These are phyloP conservation scores for Halophytophthora batemanensis DNA, from an alignment of 352 stramenopile genomes.

Conservation along the genomic window DNA sequence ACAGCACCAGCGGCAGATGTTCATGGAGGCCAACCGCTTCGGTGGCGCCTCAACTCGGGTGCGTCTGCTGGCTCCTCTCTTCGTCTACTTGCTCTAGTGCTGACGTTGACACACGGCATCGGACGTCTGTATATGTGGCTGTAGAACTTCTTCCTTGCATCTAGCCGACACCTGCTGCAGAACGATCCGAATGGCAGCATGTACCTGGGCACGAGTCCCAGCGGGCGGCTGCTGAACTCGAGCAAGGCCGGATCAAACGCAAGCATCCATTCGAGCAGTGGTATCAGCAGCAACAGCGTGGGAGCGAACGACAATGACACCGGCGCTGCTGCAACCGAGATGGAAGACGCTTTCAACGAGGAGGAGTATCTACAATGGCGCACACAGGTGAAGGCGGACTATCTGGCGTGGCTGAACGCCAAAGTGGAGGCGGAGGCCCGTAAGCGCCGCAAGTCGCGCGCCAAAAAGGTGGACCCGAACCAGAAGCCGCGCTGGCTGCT, in stretches of 20 bases:
- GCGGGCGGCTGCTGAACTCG: slow-evolving; percentile 21
- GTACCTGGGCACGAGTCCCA: slow-evolving; percentile 22
- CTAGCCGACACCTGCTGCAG: slow-evolving; percentile 37
- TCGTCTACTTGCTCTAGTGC: not conserved
- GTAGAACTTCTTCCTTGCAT: slow-evolving; percentile 47
- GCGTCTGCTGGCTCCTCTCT: slow-evolving; percentile 11
- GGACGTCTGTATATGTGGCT: not conserved
- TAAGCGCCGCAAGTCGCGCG: slow-evolving; percentile 35
- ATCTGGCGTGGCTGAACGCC: slow-evolving; percentile 62
- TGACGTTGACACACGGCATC: not conserved
- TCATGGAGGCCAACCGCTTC: slow-evolving; percentile 60
- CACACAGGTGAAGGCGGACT: slow-evolving; percentile 74
- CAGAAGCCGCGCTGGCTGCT: slow-evolving; percentile 72
- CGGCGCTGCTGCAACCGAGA: slow-evolving; percentile 3
- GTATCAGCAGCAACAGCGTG: slow-evolving; percentile 13
- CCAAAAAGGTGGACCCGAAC: slow-evolving; percentile 43
- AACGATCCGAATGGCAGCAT: slow-evolving; percentile 28
- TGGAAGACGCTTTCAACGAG: slow-evolving; percentile 38
- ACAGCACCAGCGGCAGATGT: slow-evolving; percentile 59
- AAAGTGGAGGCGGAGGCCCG: slow-evolving; percentile 45
- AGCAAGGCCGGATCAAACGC: slow-evolving; percentile 16
- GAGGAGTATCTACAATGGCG: slow-evolving; percentile 61
- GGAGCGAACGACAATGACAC: slow-evolving; percentile 7
- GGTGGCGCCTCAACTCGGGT: slow-evolving; percentile 42
- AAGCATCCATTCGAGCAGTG: slow-evolving; percentile 14